Base-by-base conservation (phyloP, 306 rosid species). In the Cotoneaster glaucophyllus region DNA sequence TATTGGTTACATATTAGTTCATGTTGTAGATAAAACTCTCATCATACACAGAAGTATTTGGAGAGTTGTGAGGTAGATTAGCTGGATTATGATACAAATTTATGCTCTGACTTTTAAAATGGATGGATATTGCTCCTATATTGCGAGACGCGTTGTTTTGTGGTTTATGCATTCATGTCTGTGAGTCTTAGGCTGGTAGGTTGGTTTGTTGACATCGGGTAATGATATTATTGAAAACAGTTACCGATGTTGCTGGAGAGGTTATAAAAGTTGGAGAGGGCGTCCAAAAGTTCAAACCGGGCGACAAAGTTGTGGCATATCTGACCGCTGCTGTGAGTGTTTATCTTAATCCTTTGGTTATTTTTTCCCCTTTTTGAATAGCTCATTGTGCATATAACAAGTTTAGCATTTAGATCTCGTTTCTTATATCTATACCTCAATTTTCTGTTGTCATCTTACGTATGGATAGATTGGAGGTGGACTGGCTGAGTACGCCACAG, bases 181-280 rank as follows among this genome's bases (percentile, higher is more conserved):
- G 34, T 31, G 73, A 50, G 18, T 29, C 17, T 70, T 57, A 29
- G 29, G 48, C 63, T 70, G 53, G 24, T 56, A 39, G 54, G 12
- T 2, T 39, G 11, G 29, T 73, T 15, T 57, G 31, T 73, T 37
- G 19, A 39, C 8, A 32, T 22, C 59, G 32, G 21, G 48, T 69
- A 59, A 65, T 67, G 69, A 59, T 41, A 54, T 54, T 75, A 12
- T 70, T 25, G 68, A 57, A 71, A 58, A 48, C 81, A 93, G 98
- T 85, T 39, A 77, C 82, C 66, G 98, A 93, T 84, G 74, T 91
- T 77, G 85, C 93, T 18, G 97, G 98, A 64, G 92, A 88, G 77
- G 81, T 90, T 31, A 26, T 76, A 13, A 88, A 85, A 74, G 89
- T 88, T 62, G 98, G 97, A 76, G 39, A 62, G 74, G 81, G 82